These are phyloP conservation scores for Talaromyces pinophilus DNA, from an alignment of 2,329 filamentous ascomycete species.

Conservation along the genomic window DNA sequence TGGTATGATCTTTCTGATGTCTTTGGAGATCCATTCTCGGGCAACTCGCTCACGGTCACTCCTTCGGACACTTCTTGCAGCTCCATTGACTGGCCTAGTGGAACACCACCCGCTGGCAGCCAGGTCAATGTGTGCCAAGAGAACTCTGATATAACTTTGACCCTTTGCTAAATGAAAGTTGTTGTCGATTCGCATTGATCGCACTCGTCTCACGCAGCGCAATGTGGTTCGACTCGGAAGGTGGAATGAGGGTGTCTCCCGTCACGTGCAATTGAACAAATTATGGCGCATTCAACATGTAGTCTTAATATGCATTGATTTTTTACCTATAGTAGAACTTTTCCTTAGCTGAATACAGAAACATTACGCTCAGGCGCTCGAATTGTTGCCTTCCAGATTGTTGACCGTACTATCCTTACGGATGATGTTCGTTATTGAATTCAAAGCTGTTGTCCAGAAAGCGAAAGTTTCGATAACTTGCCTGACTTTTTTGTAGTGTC, in stretches of 20 bases:
- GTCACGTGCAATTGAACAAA: neutral
- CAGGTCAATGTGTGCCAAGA: slow-evolving; percentile 35
- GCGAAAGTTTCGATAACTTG: neutral
- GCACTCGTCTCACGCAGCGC: neutral
- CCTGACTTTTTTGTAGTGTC: neutral
- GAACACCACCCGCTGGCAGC: slow-evolving; percentile 34
- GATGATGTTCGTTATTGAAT: neutral
- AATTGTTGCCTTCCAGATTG: neutral
- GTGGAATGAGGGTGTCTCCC: neutral
- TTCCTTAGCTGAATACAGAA: neutral
- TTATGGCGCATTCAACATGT: neutral
- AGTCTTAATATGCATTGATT: neutral
- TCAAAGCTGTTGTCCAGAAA: neutral
- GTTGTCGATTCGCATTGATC: neutral
- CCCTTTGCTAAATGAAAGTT: slow-evolving; percentile 29
- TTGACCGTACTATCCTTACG: neutral
- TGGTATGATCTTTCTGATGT: slow-evolving; percentile 49
- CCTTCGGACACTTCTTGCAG: slow-evolving; percentile 31
- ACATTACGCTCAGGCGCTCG: neutral
- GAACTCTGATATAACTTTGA: slow-evolving; percentile 32
- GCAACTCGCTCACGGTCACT: slow-evolving; percentile 30
- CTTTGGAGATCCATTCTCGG: slow-evolving; percentile 45
- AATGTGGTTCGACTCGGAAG: neutral
- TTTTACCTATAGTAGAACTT: neutral
- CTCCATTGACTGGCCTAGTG: slow-evolving; percentile 37